phyloP scores from a whole-genome alignment of 2,329 filamentous ascomycete species.

The Stachybotrys chartarum region DNA sequence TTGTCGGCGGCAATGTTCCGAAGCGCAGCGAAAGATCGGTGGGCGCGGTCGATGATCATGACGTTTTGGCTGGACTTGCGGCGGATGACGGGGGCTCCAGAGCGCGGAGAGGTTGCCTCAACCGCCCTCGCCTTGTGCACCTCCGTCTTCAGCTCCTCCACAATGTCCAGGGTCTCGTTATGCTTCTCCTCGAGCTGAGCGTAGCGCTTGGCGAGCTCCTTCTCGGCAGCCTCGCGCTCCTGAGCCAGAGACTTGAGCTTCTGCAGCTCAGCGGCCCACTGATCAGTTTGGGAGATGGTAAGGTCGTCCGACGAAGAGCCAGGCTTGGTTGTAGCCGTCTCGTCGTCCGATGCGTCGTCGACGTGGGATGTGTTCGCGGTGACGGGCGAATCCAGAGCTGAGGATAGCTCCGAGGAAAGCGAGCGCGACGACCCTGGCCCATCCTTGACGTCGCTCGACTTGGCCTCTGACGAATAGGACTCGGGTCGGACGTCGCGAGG shows the following conservation, averaged over 20 bases:
- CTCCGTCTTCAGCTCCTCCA: slow-evolving; percentile 87
- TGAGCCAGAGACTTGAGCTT: slow-evolving; percentile 61
- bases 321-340: slow-evolving; percentile 38
- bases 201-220: slow-evolving; percentile 69
- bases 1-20: slow-evolving; percentile 83
- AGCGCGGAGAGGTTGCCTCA: slow-evolving; percentile 53
- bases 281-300: slow-evolving; percentile 29
- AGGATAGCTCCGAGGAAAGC: slow-evolving; percentile 89
- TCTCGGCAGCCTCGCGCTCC: slow-evolving; percentile 72
- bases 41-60: slow-evolving; percentile 80
- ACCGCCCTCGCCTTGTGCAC: slow-evolving; percentile 66
- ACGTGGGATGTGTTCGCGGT: slow-evolving; percentile 57
- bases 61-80: slow-evolving; percentile 90
- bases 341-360: slow-evolving; percentile 34
- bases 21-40: slow-evolving; percentile 82
- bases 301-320: slow-evolving; percentile 29
- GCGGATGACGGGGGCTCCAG: slow-evolving; percentile 72
- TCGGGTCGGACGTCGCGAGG: slow-evolving; percentile 51
- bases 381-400: slow-evolving; percentile 68
- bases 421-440: slow-evolving; percentile 68
- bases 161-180: slow-evolving; percentile 71
- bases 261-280: slow-evolving; percentile 59
- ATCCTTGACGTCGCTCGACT: slow-evolving; percentile 64
- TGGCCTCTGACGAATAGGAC: slow-evolving; percentile 79
- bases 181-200: slow-evolving; percentile 78